Base-by-base conservation (phyloP, 305 asterid species). In the Rubia tinctorum region DNA sequence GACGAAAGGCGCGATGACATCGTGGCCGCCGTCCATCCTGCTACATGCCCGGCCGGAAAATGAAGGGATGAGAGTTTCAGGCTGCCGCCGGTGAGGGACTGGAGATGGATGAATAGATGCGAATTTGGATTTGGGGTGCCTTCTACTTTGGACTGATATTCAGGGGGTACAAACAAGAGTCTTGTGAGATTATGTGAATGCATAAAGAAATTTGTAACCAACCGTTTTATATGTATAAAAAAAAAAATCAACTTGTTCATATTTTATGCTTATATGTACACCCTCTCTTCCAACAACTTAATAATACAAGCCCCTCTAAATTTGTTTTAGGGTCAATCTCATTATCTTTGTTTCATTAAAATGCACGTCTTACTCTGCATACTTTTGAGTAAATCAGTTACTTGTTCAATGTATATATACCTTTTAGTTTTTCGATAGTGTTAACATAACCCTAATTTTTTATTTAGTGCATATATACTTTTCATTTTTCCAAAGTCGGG, bases 1-100 rank as follows among this genome's bases (percentile, higher is more conserved):
- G 77, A 92, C 91, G 73, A 92, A 92, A 71, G 92, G 94, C 17
- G 97, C 85, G 0, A 82, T 58, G 23, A 78, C 73, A 68, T 66
- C 79, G 27, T 39, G n/a, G 9, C 55, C 64, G 30, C 45, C 39
- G 15, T 13, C 71, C 47, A 8, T 76, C 79, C 75, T 69, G 71
- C 75, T 61, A 49, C 43, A 40, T 47, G 66, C 20, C 73, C 66
- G 30, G 66, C 73, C 66, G 49, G 66, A 55, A 69, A 39, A 51
- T 2, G 14, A 18, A 55, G 18, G n/a, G 22, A 6, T 3, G 6
- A 9, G 8, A n/a, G 7, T 7, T 6, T 10, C 30, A 8, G 30
- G 53, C 17, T 37, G 25, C 42, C n/a, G 60, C 60, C 60, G 59
- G 18, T 61, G 40, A 37, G 59, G 22, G 17, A 14, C 70, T 43